These are phyloP conservation scores for Teunomyces funiuensis DNA, from an alignment of 805 yeast genomes.

Conservation along the genomic window DNA sequence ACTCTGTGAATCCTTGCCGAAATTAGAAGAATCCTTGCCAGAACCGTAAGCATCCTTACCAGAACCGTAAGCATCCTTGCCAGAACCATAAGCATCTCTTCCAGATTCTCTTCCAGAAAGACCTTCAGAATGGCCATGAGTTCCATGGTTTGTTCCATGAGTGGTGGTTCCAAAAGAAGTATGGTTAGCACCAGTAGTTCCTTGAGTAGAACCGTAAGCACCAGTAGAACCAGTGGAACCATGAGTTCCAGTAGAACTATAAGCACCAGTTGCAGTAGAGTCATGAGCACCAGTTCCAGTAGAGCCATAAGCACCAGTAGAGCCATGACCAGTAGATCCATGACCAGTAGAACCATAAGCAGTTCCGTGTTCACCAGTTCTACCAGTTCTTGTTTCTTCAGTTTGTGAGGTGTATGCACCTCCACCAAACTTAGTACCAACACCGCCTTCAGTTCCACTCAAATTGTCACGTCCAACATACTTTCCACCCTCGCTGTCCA, in stretches of 20 bases:
- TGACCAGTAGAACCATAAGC: no score
- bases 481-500: constrained; percentile 24
- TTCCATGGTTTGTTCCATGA: no score
- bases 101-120: no score
- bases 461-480: constrained; percentile 10
- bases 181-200: constrained; percentile 16
- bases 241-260: constrained; percentile 3
- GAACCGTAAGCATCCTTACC: constrained; percentile 17
- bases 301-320: constrained; percentile 7
- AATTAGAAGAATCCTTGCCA: constrained; percentile 5
- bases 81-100: constrained; percentile 8
- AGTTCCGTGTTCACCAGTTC: no score
- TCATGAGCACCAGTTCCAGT: constrained; percentile 11
- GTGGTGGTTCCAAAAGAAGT: constrained; percentile 12
- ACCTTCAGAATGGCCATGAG: no score
- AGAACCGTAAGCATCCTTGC: constrained; percentile 17
- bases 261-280: constrained; percentile 9
- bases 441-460: constrained; percentile 24
- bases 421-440: constrained; percentile 23
- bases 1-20: constrained; percentile 4
- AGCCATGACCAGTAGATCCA: no score
- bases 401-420: no score
- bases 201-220: constrained; percentile 17
- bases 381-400: no score
- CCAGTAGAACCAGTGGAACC: constrained; percentile 8